Conservation (phyloP, 2,329 filamentous ascomycete genomes). For the Trichoderma gracile region DNA sequence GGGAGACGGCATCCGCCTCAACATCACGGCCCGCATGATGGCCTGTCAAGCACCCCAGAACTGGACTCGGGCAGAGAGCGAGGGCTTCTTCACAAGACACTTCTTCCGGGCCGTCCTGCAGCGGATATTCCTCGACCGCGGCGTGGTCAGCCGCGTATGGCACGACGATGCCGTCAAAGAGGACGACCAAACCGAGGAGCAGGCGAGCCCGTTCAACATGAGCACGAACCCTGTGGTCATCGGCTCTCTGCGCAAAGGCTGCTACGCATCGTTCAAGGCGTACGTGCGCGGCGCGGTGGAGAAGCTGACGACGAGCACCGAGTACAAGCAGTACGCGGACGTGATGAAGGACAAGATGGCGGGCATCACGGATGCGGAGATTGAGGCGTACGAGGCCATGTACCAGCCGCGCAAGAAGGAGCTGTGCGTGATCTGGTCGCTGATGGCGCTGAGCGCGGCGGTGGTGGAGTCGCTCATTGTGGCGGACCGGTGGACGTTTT, state of each 20-base stretch:
- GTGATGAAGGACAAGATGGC: conserved; percentile 67
- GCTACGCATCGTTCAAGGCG: conserved; percentile 70
- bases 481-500: conserved; percentile 83
- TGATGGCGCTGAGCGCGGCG: conserved; percentile 94
- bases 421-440: conserved; percentile 81
- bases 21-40: conserved; percentile 98
- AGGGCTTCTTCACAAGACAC: conserved; percentile 86
- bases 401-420: conserved; percentile 73
- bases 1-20: conserved; percentile 71
- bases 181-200: conserved; percentile 32
- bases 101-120: conserved; percentile 91
- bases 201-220: conserved; percentile 46
- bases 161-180: conserved; percentile 37
- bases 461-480: conserved; percentile 90
- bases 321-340: conserved; percentile 59
- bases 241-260: conserved; percentile 77
- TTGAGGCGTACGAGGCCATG: conserved; percentile 65
- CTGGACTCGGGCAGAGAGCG: conserved; percentile 80
- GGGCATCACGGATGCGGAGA: conserved; percentile 71
- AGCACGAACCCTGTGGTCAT: conserved; percentile 82
- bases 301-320: conserved; percentile 65
- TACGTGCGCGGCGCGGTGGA: conserved; percentile 80
- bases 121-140: conserved; percentile 84
- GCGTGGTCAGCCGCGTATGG: conserved; percentile 66
- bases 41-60: conserved; percentile 93